Base-by-base conservation (phyloP, 306 rosid species). In the Mimosa pudica region DNA sequence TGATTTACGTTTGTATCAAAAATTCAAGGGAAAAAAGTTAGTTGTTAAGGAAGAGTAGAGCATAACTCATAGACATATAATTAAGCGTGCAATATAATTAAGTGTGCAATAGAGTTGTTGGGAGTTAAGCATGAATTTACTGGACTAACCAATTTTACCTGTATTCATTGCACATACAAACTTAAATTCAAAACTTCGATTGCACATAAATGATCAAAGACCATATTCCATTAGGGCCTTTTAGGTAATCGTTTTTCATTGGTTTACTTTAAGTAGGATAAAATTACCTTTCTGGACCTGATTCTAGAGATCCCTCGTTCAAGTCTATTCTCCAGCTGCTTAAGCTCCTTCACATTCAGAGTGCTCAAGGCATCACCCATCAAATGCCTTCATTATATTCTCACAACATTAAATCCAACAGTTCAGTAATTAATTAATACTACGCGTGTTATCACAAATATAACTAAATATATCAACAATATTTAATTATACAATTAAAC, bases 351-450 rank as follows among this genome's bases (percentile, higher is more conserved):
- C 63, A 91, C 90, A 6, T 84, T 88, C 41, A 94, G 83, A 61
- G 93, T 82, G 89, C 94, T 88, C 85, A 92, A 79, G 63, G 93
- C 88, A 82, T 92, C 98, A 18, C 98, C 98, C 95, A 91, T 89
- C 81, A 94, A 83, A 84, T 91, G 91, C 90, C 98, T 94, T 57
- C 57, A 51, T 46, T 46, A 6, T 7, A 46, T 51, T 51, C 61
- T n/a, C 63, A 57, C 63, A 57, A 55, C 11, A 55, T 14, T 4
- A 3, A 17, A 51, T 51, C 7, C 57, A 51, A 24, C 5, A 52
- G 7, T 54, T 54, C 30, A 54, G 9, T 16, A 54, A 54, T 54
- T 54, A 20, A n/a, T 7, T 24, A 24, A 24, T 24, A 24, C 30
- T 24, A 24, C 30, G 7, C 61, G 2, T 8, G 16, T 11, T 4